A percentile compares a stretch with the other conserved stretches of the same genome.
Conservation (phyloP, 495 filamentous ascomycete species). For the Margaritispora aquatica region DNA sequence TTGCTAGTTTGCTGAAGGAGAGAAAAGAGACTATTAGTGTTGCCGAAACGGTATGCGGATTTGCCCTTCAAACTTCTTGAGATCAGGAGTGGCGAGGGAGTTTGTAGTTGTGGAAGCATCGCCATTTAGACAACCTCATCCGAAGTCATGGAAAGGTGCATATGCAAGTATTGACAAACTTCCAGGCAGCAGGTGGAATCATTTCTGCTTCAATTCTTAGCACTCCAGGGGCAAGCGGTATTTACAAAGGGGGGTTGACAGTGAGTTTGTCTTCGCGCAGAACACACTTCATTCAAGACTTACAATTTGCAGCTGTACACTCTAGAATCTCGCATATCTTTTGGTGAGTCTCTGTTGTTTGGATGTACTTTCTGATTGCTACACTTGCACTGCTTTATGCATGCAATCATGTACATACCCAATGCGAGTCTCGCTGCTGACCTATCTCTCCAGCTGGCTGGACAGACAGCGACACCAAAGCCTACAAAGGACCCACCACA, state of each 20-base stretch:
- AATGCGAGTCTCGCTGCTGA: not conserved
- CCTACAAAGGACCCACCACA: constrained; percentile 51
- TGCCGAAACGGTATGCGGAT: constrained; percentile 55
- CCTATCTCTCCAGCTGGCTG: constrained; percentile 40
- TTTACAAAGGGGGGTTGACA: constrained; percentile 55
- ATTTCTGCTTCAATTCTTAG: constrained; percentile 50
- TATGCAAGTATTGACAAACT: not conserved
- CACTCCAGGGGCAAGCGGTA: constrained; percentile 45
- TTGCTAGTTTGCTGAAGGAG: constrained; percentile 44
- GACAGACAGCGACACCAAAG: constrained; percentile 42
- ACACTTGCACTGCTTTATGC: too few species aligned
- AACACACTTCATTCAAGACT: constrained; percentile 1
- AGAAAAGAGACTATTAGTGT: constrained; percentile 49
- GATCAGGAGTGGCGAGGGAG: too few species aligned
- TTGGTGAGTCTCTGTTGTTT: constrained; percentile 19
- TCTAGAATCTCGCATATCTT: constrained; percentile 50
- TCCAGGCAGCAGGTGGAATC: constrained; percentile 54
- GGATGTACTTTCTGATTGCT: too few species aligned
- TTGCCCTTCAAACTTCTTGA: too few species aligned
- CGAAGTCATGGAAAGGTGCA: too few species aligned
- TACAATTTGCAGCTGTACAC: constrained; percentile 45
- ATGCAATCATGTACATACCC: too few species aligned
- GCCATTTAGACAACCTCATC: too few species aligned
- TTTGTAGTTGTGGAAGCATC: too few species aligned
- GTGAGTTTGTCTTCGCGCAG: constrained; percentile 20